Percentiles rank a stretch among this genome's conserved stretches.
Conservation (phyloP, 331 rosid genomes). For the Erythrophleum ivorense region DNA sequence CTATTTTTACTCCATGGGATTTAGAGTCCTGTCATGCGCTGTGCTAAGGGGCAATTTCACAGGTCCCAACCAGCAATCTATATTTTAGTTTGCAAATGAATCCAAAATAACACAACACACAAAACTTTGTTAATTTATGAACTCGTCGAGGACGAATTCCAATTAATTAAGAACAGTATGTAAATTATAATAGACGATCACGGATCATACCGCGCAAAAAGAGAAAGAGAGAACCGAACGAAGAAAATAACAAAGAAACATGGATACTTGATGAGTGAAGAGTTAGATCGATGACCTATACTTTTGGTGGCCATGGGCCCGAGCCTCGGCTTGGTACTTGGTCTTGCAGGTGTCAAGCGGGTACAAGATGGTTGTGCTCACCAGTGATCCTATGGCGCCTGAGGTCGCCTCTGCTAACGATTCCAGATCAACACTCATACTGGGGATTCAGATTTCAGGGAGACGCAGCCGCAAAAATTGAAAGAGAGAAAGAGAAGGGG, state of each 20-base stretch:
- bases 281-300: slow-evolving; percentile 56
- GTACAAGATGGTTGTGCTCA: slow-evolving; percentile 90
- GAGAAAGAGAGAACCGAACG: slow-evolving; percentile 31
- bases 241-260: slow-evolving; percentile 8
- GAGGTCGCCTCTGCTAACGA: slow-evolving; percentile 97
- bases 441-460: background rate
- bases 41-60: background rate
- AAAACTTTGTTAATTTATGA: background rate
- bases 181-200: slow-evolving; percentile 1
- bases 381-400: slow-evolving; percentile 93
- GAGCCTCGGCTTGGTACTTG: slow-evolving; percentile 91
- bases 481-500: background rate
- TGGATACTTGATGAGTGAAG: background rate
- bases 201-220: slow-evolving; percentile 2
- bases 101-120: background rate
- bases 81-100: background rate
- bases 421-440: slow-evolving; percentile 82
- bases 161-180: background rate
- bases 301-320: slow-evolving; percentile 64
- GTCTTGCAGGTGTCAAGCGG: slow-evolving; percentile 97
- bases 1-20: background rate
- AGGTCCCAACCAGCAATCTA: background rate
- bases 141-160: background rate
- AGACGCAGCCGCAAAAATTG: background rate
- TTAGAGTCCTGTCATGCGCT: background rate